Base-by-base conservation (phyloP, 495 filamentous ascomycete species). In the Oleoguttula mirabilis region DNA sequence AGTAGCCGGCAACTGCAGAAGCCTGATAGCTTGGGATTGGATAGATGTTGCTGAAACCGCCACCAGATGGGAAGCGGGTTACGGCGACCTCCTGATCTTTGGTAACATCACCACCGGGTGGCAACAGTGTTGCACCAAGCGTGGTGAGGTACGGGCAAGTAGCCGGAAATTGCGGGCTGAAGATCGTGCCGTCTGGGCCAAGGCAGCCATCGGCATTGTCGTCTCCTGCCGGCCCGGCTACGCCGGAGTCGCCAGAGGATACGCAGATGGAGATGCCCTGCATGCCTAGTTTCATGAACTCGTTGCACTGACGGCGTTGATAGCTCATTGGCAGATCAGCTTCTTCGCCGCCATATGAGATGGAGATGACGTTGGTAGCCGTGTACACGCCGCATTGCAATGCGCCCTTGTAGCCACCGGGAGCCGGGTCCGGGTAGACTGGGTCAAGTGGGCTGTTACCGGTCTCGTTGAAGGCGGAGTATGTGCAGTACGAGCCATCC, bases 201-300 rank as follows among this genome's bases (percentile, higher is more conserved):
- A 53, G 22, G 24, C 36, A 50, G 20, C 30, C 45, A 40, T 47
- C 31, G 0, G 38, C 11, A 21, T 24, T 47, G 32, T 28, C 39
- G 31, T 43, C 35, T 10, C 32, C 34, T 7, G 27, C 16, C 16
- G 21, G 37, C 16, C 21, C 24, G 19, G 42, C 70, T 1, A 80
- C 77, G 20, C 76, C 77, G 16, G 60, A 65, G 56, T 80, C 75
- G 11, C 77, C 76, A 0, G 69, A 75, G 1, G 76, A 69, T 41
- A 73, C 69, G 31, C 80, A 51, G 11, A 80, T 61, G 0, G 74
- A 73, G 7, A 77, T 63, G 10, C 79, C 79, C 41, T 73, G 73
- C 17, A 81, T 61, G 1, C 69, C 76, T 2, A 81, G 72, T 60
- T 81, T 81, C 63, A 82, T 68, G 51, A 64, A 67, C 50, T 62